Evolutionary conservation across 1,139 yeast genomes (phyloP), one percentile per base, ranked within the genome.

Genomic region (Yamadazyma diospyri): DNA sequence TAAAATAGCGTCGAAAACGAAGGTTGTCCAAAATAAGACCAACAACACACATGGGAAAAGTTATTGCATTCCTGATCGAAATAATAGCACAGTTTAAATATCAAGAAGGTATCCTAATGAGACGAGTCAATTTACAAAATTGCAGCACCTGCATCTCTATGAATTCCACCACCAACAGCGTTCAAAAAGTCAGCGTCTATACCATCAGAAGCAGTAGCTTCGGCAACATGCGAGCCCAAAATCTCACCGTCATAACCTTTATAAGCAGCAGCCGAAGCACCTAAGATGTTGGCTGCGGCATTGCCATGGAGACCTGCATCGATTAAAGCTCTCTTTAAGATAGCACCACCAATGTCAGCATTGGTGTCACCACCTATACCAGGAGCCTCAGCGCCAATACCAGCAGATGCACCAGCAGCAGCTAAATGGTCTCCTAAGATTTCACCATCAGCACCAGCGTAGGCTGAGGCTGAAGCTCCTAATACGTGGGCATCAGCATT

Each of bases 211-310:
- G 41, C 43, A 26, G 35, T 15, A 15, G 45, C 45, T 21, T 29
- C 45, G 29, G 40, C 42, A 25, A 40, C 32, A 33, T 41, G 43
- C 29, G 30, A 38, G 17, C 46, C 39, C 11, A 35, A 28, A 27
- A 43, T 20, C 22, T 36, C 41, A 19, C 37, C 47, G 20, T 26
- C 42, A 14, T 25, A 16, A 27, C 40, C 45, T 10, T 10, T 22
- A 30, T 34, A 33, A 25, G 41, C 38, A 20, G 29, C 34, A 23
- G 39, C 45, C 9, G 34, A 22, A 14, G 36, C 33, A 27, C 32
- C 37, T 27, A 29, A 29, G 36, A 24, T 15, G n/a, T 23, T 11
- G n/a, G 27, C 39, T 24, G 20, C 26, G 23, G 32, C 36, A 16
- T 27, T 27, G 32, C 39, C 40, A 27, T 30, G 34, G 16, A 37